phyloP scores from a whole-genome alignment of 2,329 filamentous ascomycete genomes.

The Aureobasidium mangrovei region DNA sequence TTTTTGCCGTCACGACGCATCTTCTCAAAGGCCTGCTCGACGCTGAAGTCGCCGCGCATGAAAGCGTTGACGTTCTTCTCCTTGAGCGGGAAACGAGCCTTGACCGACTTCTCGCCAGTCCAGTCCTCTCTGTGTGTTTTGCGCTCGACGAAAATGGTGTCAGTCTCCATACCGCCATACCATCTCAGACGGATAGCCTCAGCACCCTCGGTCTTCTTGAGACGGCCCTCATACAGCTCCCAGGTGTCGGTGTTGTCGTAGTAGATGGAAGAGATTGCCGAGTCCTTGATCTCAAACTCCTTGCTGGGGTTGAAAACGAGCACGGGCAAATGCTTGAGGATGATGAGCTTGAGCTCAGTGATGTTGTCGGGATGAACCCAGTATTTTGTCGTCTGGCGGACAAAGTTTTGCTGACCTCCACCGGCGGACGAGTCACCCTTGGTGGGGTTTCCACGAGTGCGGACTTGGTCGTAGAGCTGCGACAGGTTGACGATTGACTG shows the following conservation, averaged over 20 bases:
- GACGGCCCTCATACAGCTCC: conserved; percentile 85
- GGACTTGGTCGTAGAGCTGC: conserved; percentile 86
- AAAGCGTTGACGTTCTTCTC: conserved; percentile 97
- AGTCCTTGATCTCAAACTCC: conserved; percentile 83
- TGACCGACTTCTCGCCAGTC: conserved; percentile 98
- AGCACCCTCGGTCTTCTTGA: conserved; percentile 96
- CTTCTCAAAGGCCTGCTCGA: conserved; percentile 89
- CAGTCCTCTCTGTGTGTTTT: conserved; percentile 98
- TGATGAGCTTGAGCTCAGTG: conserved; percentile 94
- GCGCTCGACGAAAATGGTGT: conserved; percentile 92
- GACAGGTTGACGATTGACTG: conserved; percentile 90
- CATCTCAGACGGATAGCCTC: conserved; percentile 93
- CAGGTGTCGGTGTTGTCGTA: conserved; percentile 92
- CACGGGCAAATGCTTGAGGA: conserved; percentile 93
- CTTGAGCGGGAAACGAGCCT: conserved; percentile 88
- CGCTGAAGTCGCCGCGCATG: conserved; percentile 73
- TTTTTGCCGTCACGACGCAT: conserved; percentile 93
- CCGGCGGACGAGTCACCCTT: conserved; percentile 89
- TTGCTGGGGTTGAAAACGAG: conserved; percentile 96
- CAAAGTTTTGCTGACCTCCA: conserved; percentile 86
- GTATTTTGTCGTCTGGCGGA: conserved; percentile 97
- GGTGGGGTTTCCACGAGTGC: conserved; percentile 83
- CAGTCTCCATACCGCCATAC: conserved; percentile 94
- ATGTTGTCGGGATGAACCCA: conserved; percentile 99
- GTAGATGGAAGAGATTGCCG: conserved; percentile 96